Base-by-base conservation (phyloP, 73 alveolate species). In the Effrenium voratum region DNA sequence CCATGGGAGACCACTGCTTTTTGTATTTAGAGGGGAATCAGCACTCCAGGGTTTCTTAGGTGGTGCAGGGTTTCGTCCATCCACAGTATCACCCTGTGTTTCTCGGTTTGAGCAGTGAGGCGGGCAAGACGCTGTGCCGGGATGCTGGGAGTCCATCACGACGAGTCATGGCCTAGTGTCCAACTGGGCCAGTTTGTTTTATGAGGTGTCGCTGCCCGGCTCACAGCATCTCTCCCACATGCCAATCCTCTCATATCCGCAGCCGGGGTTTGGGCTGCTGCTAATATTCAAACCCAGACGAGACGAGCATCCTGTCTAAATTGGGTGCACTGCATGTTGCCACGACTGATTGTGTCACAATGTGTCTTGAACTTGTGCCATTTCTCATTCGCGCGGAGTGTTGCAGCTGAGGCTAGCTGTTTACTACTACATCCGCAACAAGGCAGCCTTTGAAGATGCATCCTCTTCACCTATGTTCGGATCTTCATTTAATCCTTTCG, bases 191-290 rank as follows among this genome's bases (percentile, higher is more conserved):
- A 60, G 76, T 26, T 55, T 90, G 75, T 70, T 66, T 55, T n/a
- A 50, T 38, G 38, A 87, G 95, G 88, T 90, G 45, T n/a, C 22
- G 32, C 52, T 90, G 8, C 97, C 97, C 38, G 63, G 87, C 28
- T 90, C 76, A 13, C 3, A 5, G 24, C 97, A 68, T 45, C 68
- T 44, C 8, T 72, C 83, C 15, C 97, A 90, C 75, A 46, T 90
- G 72, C 97, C 97, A 2, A 55, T 90, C 76, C 16, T 90, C n/a
- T 76, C 97, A 1, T 57, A 90, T 50, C 97, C 97, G 5, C 73
- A 45, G 43, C 97, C 97, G 36, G 97, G 97, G 40, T 90, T 90
- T 24, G 97, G 97, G 13, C 43, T 90, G 57, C 45, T 90, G 77
- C 45, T 90, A 43, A 90, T 90, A 73, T 90, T 90, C 87, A 90